These are phyloP conservation scores for Apophysomyces trapeziformis DNA, from an alignment of 371 early-diverging fungal genomes.

Conservation along the genomic window DNA sequence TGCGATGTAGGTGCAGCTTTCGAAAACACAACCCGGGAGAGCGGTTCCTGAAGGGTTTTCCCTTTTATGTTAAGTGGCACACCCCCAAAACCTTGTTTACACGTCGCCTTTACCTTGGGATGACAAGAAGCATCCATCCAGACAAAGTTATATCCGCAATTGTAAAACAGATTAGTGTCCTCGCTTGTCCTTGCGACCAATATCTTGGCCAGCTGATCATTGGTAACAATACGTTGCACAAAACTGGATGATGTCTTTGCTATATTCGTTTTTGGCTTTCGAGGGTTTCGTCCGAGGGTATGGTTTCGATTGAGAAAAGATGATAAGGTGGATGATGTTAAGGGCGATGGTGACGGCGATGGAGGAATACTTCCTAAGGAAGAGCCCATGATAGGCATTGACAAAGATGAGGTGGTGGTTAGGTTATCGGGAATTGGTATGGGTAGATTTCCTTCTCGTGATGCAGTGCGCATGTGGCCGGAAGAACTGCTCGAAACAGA, in stretches of 20 bases:
- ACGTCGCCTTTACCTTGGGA: conserved; percentile 61
- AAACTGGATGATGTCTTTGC: conserved; percentile 73
- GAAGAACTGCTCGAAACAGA: conserved; percentile 38
- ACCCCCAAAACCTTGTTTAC: background rate
- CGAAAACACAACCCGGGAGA: conserved; percentile 80
- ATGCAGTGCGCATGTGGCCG: conserved; percentile 22
- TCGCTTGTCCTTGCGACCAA: conserved; percentile 71
- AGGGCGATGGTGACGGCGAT: conserved; percentile 15
- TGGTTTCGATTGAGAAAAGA: conserved; percentile 40
- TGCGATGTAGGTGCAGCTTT: conserved; percentile 87
- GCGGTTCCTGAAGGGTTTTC: conserved; percentile 63
- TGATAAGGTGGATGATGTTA: conserved; percentile 21
- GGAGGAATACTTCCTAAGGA: conserved; percentile 22
- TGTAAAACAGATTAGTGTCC: conserved; percentile 83
- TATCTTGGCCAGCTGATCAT: conserved; percentile 81
- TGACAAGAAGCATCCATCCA: conserved; percentile 78
- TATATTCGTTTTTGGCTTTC: conserved; percentile 62
- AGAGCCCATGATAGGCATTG: conserved; percentile 25
- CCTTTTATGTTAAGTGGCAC: conserved; percentile 1
- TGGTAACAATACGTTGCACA: conserved; percentile 82
- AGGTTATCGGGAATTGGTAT: conserved; percentile 25
- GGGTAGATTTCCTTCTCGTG: conserved; percentile 12
- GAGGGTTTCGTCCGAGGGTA: conserved; percentile 23
- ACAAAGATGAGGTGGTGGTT: conserved; percentile 1
- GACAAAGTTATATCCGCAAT: conserved; percentile 77